phyloP scores from a whole-genome alignment of 257 asterid genomes.

The Prunella vulgaris region DNA sequence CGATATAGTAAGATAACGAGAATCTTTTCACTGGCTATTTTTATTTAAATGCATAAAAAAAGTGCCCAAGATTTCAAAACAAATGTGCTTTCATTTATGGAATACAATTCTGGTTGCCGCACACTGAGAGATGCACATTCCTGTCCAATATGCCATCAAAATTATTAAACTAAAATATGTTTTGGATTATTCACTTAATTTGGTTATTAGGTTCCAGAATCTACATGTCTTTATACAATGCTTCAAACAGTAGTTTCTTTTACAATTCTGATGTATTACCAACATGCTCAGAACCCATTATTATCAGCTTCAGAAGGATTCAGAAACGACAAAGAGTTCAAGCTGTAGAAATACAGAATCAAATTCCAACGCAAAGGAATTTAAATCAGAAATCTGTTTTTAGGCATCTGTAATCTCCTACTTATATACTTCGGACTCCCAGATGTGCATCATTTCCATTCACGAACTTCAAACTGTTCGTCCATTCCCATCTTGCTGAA shows the following conservation, averaged over 20 bases:
- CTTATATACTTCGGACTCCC: too few species aligned
- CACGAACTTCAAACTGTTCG: too few species aligned
- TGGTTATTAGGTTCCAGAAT: background rate
- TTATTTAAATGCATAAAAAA: background rate
- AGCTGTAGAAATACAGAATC: slow-evolving; percentile 23
- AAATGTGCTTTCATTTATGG: background rate
- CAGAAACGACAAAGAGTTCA: slow-evolving; percentile 31
- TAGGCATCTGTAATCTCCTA: background rate
- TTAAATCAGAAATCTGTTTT: background rate
- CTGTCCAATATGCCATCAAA: background rate
- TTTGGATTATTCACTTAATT: background rate
- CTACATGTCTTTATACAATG: background rate
- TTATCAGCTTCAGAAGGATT: slow-evolving; percentile 47
- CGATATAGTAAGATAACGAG: background rate
- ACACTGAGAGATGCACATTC: background rate
- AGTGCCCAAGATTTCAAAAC: background rate
- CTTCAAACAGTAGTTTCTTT: background rate
- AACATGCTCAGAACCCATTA: slow-evolving; percentile 43
- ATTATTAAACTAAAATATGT: background rate
- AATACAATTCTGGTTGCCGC: background rate
- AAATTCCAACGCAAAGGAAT: background rate
- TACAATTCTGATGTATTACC: slow-evolving; percentile 2
- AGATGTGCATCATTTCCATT: too few species aligned
- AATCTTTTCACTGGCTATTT: background rate
- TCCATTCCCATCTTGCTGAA: too few species aligned